Percentiles rank a stretch among this genome's conserved stretches.
These are phyloP conservation scores for Fusarium algeriense DNA, from an alignment of 2,329 filamentous ascomycete genomes.

Conservation along the genomic window DNA sequence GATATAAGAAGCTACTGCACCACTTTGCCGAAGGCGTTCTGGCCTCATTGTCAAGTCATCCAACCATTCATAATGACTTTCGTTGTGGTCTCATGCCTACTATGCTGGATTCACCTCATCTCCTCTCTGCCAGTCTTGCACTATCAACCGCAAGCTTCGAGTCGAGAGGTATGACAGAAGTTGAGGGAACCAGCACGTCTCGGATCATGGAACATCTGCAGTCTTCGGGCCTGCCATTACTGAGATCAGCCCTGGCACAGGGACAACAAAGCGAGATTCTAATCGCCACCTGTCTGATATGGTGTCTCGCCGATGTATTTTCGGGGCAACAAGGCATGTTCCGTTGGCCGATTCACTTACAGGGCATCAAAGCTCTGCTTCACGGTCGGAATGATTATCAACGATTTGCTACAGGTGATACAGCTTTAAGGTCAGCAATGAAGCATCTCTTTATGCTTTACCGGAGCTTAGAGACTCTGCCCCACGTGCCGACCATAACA, in stretches of 20 bases:
- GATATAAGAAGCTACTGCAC: slow-evolving; percentile 41
- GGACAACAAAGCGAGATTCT: slow-evolving; percentile 43
- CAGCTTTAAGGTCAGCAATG: slow-evolving; percentile 35
- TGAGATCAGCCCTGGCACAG: slow-evolving; percentile 38
- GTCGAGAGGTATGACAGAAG: slow-evolving; percentile 39
- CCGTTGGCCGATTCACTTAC: slow-evolving; percentile 45
- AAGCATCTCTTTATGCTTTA: slow-evolving; percentile 48
- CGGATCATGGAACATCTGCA: slow-evolving; percentile 45
- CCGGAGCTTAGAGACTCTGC: slow-evolving; percentile 46
- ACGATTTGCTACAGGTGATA: not conserved
- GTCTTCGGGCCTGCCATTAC: slow-evolving; percentile 40
- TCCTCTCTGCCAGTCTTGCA: slow-evolving; percentile 46
- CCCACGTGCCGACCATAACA: slow-evolving; percentile 35
- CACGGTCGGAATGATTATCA: slow-evolving; percentile 8
- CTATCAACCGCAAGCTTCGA: slow-evolving; percentile 44
- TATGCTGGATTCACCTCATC: slow-evolving; percentile 45
- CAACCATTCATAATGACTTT: slow-evolving; percentile 45
- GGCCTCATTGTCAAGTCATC: slow-evolving; percentile 46
- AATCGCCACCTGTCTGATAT: slow-evolving; percentile 47
- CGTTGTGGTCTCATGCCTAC: slow-evolving; percentile 43
- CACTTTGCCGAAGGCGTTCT: slow-evolving; percentile 46
- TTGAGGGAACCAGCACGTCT: slow-evolving; percentile 40
- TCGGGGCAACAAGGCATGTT: slow-evolving; percentile 38
- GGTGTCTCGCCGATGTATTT: slow-evolving; percentile 48
- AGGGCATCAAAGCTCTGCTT: slow-evolving; percentile 45